phyloP scores from a whole-genome alignment of 164 flowering plant genomes.

The Malania oleifera region DNA sequence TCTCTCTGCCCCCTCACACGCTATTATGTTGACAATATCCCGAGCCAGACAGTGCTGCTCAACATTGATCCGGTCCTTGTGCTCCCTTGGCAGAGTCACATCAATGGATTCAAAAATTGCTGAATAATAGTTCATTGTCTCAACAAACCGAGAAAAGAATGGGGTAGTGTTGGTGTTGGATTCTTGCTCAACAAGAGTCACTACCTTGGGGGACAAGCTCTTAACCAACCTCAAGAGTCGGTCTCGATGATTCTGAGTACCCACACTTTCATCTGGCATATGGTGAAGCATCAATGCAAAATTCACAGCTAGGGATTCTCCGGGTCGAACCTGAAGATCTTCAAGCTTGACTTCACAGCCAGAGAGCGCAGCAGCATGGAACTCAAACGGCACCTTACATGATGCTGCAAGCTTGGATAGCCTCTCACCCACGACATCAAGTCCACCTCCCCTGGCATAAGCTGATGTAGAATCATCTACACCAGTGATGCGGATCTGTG shows the following conservation, averaged over 20 bases:
- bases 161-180: conserved; percentile 63
- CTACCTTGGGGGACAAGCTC: conserved; percentile 72
- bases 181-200: conserved; percentile 83
- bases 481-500: conserved; percentile 64
- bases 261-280: conserved; percentile 77
- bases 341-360: conserved; percentile 42
- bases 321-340: conserved; percentile 38
- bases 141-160: conserved; percentile 54
- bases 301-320: conserved; percentile 73
- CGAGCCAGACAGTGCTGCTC: conserved; percentile 85
- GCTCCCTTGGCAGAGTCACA: conserved; percentile 52
- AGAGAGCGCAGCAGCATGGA: conserved; percentile 38
- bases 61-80: conserved; percentile 58
- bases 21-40: conserved; percentile 70
- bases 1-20: conserved; percentile 80
- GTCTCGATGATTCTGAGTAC: conserved; percentile 65
- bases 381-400: conserved; percentile 71
- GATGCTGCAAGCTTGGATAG: conserved; percentile 45
- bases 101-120: conserved; percentile 82
- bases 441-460: conserved; percentile 69
- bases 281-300: conserved; percentile 70
- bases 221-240: conserved; percentile 57
- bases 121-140: conserved; percentile 48
- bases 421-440: conserved; percentile 61
- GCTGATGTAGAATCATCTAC: conserved; percentile 64